These are phyloP conservation scores for Hanseniaspora jakobsenii DNA, from an alignment of 805 yeast species.

Conservation along the genomic window DNA sequence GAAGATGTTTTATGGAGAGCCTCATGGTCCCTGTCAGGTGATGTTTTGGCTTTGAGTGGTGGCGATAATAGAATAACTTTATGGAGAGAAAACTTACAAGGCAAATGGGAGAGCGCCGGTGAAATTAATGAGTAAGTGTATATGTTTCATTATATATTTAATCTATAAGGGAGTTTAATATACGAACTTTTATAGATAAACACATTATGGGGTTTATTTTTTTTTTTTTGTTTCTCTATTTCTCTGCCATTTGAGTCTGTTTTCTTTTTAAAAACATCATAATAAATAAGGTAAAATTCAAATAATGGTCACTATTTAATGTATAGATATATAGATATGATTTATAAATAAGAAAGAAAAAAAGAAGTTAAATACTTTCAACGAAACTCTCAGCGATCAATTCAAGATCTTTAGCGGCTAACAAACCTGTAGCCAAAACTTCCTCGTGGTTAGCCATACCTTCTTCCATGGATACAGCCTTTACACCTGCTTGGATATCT, in stretches of 20 bases:
- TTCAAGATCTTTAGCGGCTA: constrained; percentile 74
- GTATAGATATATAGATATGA: too few species aligned
- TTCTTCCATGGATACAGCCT: constrained; percentile 41
- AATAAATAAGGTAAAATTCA: not conserved
- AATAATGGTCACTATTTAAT: too few species aligned
- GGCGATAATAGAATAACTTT: constrained; percentile 92
- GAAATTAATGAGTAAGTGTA: constrained; percentile 63
- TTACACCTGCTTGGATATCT: constrained; percentile 42
- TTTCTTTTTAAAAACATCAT: too few species aligned
- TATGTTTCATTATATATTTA: too few species aligned
- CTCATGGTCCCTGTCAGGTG: constrained; percentile 93
- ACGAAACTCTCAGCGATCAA: constrained; percentile 51
- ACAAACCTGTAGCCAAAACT: constrained; percentile 69
- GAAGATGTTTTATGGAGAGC: constrained; percentile 98
- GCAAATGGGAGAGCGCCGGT: constrained; percentile 96
- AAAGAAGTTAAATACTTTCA: constrained; percentile 29
- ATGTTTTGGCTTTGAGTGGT: constrained; percentile 86
- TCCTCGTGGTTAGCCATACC: constrained; percentile 90
- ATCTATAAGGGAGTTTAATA: not conserved
- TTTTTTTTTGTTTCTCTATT: not conserved
- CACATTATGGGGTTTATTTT: not conserved
- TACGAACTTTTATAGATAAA: not conserved
- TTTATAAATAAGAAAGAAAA: too few species aligned
- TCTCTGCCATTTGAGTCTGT: too few species aligned
- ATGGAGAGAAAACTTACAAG: constrained; percentile 90